A percentile compares a stretch with the other conserved stretches of the same genome.
Evolutionary conservation across 1,284 basidiomycete species (phyloP).

Genomic region (Cystobasidium pallidum): DNA sequence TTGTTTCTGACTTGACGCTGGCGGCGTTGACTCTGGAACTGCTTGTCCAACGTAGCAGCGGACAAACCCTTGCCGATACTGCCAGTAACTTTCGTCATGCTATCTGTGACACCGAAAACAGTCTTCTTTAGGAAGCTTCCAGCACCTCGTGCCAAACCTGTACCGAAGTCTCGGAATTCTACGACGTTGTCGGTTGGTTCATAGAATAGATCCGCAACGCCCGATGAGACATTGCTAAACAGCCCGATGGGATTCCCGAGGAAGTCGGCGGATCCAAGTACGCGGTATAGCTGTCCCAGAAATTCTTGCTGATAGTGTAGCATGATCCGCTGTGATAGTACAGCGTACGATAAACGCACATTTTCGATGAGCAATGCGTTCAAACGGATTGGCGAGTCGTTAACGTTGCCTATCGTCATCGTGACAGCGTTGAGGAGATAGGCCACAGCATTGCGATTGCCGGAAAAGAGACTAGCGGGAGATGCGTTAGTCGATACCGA

Average conservation of each 20-base stretch:
- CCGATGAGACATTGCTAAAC: conserved; percentile 98
- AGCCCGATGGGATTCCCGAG: conserved; percentile 81
- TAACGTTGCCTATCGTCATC: conserved; percentile 96
- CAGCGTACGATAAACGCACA: conserved; percentile 81
- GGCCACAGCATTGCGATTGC: conserved; percentile 77
- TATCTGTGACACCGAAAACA: conserved; percentile 93
- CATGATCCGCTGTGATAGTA: conserved; percentile 80
- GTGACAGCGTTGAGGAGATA: conserved; percentile 92
- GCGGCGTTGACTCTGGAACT: conserved; percentile 87
- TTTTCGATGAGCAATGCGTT: conserved; percentile 95
- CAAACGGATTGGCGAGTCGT: conserved; percentile 93
- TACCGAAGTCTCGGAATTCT: conserved; percentile 92
- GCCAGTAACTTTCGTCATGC: conserved; percentile 94
- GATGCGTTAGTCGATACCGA: conserved; percentile 10
- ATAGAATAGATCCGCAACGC: conserved; percentile 98
- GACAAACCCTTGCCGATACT: conserved; percentile 97
- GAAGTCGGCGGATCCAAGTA: conserved; percentile 96
- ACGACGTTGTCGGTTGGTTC: conserved; percentile 97
- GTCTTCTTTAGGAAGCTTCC: conserved; percentile 99
- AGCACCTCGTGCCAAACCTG: conserved; percentile 95
- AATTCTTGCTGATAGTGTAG: conserved; percentile 96
- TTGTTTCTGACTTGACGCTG: conserved; percentile 90
- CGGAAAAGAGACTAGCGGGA: conserved; percentile 29
- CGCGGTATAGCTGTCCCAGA: conserved; percentile 90
- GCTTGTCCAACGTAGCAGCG: conserved; percentile 92